Evolutionary conservation across 2,329 filamentous ascomycete species (phyloP), one percentile per base, ranked within the genome.

Genomic region (Xylaria sp.): DNA sequence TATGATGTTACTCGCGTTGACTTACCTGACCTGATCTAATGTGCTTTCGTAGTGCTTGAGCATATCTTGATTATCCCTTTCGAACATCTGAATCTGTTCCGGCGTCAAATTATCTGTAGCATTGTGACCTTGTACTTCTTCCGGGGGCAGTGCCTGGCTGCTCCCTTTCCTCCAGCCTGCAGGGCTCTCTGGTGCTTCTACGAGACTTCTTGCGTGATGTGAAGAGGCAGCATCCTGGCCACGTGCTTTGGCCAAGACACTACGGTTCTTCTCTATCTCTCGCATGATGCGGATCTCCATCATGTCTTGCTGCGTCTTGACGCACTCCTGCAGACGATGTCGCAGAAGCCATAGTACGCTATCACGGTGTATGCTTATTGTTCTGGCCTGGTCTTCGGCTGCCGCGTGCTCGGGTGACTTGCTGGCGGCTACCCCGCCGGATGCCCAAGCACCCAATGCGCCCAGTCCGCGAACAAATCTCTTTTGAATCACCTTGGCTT

Each of bases 51-150:
- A 97, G 79, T 97, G 92, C 79, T 92, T 92, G 73, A 98, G 85
- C 90, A 99, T 94, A 70, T 93, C 90, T 79, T 94, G 90, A 77
- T 98, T 97, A 76, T 96, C 94, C 79, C 93, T 88, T 73, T 95
- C 94, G 81, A 99, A 98, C 77, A 97, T 87, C 78, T 97, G 95
- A 59, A 96, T 83, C 79, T 98, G 95, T 76, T 97, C 94, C 25
- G 89, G 85, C 20, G 91, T 93, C 68, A 97, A 82, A 69, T 89
- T 87, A 47, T 88, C 80, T 57, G 69, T 63, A 10, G 70, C 70
- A 29, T 73, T 65, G 31, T 75, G 70, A 31, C 71, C 47, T 13
- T 71, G 68, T 27, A 67, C 31, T 29, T 77, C 74, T 3, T 75
- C 73, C 20, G 69, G 69, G 29, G 73, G 72, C 15, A 73, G 22